Evolutionary conservation across 768 basidiomycete genomes (phyloP).

Genomic region (Lactifluus echinatus): DNA sequence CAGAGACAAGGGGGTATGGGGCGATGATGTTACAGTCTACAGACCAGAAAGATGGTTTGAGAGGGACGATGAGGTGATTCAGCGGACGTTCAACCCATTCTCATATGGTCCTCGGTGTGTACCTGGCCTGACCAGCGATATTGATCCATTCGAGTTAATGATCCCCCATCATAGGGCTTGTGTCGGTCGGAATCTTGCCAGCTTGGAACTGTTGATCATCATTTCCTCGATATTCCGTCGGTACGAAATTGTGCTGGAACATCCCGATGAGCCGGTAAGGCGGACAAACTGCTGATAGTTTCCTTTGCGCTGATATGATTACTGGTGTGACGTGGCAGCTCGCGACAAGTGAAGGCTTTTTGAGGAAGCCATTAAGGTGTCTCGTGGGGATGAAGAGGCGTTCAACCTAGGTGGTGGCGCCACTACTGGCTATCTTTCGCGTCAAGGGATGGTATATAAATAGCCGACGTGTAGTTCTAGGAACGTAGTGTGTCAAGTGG

Average conservation of each 20-base stretch:
- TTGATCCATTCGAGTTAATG: background rate
- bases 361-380: constrained; percentile 74
- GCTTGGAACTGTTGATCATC: constrained; percentile 72
- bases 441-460: background rate
- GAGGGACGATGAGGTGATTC: constrained; percentile 46
- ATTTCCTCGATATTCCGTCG: constrained; percentile 70
- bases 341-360: constrained; percentile 74
- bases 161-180: constrained; percentile 49
- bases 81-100: constrained; percentile 79
- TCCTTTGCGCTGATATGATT: background rate
- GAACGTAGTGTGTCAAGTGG: too few species aligned
- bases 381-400: constrained; percentile 64
- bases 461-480: too few species aligned
- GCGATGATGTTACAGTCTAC: constrained; percentile 63
- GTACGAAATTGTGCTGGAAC: constrained; percentile 63
- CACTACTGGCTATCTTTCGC: background rate
- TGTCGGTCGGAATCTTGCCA: constrained; percentile 77
- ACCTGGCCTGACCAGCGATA: background rate
- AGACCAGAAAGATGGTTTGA: constrained; percentile 86
- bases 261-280: constrained; percentile 48
- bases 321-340: constrained; percentile 36
- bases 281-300: background rate
- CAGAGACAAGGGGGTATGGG: constrained; percentile 65
- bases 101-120: constrained; percentile 70
- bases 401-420: constrained; percentile 23